Evolutionary conservation across 495 filamentous ascomycete species (phyloP).

Genomic region (Halenospora varia): DNA sequence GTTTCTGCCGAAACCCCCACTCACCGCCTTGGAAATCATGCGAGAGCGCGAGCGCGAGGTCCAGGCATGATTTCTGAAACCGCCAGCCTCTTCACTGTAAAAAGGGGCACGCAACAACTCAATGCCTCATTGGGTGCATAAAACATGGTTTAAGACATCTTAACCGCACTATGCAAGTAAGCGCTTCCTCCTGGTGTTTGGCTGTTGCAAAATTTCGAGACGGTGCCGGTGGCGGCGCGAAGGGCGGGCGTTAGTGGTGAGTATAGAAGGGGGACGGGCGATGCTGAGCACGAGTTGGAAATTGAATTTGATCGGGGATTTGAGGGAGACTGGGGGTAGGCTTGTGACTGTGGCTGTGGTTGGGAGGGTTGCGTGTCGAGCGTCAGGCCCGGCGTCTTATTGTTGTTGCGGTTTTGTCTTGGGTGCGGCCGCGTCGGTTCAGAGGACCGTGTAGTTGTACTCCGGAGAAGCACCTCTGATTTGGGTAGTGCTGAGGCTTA

Average conservation of each 20-base stretch:
- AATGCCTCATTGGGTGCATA: slow-evolving; percentile 10
- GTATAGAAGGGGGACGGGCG: slow-evolving; percentile 16
- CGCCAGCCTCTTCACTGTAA: slow-evolving; percentile 6
- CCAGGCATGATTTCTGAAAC: slow-evolving; percentile 14
- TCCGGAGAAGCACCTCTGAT: too few relatives aligned
- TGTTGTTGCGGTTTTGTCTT: background rate
- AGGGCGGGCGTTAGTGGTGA: slow-evolving; percentile 24
- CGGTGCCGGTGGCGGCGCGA: slow-evolving; percentile 11
- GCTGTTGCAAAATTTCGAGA: slow-evolving; percentile 36
- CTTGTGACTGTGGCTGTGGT: background rate
- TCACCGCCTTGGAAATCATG: slow-evolving; percentile 9
- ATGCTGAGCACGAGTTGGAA: slow-evolving; percentile 6
- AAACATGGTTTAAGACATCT: slow-evolving; percentile 8
- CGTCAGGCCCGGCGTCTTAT: slow-evolving; percentile 13
- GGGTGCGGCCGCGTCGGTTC: too few relatives aligned
- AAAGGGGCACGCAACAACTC: slow-evolving; percentile 13
- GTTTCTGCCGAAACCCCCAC: slow-evolving; percentile 5
- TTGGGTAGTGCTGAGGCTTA: too few relatives aligned
- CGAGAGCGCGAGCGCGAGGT: too few relatives aligned
- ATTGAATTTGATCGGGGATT: background rate
- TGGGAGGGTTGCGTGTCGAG: slow-evolving; percentile 7
- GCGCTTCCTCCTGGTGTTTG: slow-evolving; percentile 9
- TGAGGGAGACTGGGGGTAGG: slow-evolving; percentile 5
- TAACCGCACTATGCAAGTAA: slow-evolving; percentile 19
- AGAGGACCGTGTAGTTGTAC: too few relatives aligned